Base-by-base conservation (phyloP, 2,329 filamentous ascomycete genomes). In the Alternaria sp. region DNA sequence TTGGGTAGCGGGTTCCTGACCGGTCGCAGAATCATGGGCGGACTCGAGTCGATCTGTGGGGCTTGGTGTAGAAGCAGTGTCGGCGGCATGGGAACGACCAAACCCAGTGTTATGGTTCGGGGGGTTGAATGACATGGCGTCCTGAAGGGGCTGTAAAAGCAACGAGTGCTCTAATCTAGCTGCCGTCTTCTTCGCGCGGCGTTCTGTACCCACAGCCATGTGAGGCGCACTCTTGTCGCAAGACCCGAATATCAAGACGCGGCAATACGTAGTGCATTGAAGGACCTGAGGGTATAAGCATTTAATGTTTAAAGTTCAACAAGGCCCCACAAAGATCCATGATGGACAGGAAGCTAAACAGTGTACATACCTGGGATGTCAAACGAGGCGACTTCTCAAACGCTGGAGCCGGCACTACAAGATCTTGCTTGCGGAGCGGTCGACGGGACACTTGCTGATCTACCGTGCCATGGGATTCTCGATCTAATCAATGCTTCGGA, bases 131-230 rank as follows among this genome's bases (percentile, higher is more conserved):
- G 78, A 74, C 78, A 80, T 80, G 64, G 74, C 70, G 73, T 69
- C 75, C 58, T 65, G 66, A 62, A 70, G 57, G 52, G 76, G 71
- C 57, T 72, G 74, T 61, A 78, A 67, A 72, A 72, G 73, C 64
- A 77, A 71, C 56, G 74, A 65, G 47, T 75, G 73, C 54, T 78
- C 73, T 72, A 76, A 61, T 69, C 70, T 75, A 63, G 69, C 70
- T 62, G 71, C 69, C 67, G 73, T 73, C 74, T 76, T 77, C 69
- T 73, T 77, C 68, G 70, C 70, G 67, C 74, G 77, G 66, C 73
- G 73, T 60, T 79, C 75, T 62, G 75, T 72, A 67, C 74, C 76
- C 61, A 79, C 73, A 75, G 78, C 78, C 78, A 80, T 80, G 73
- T 70, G 77, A 72, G 70, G 73, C 69, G 69, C 67, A 69, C 67